phyloP scores from a whole-genome alignment of 2,329 filamentous ascomycete genomes.

The Neoarthrinium moseri region DNA sequence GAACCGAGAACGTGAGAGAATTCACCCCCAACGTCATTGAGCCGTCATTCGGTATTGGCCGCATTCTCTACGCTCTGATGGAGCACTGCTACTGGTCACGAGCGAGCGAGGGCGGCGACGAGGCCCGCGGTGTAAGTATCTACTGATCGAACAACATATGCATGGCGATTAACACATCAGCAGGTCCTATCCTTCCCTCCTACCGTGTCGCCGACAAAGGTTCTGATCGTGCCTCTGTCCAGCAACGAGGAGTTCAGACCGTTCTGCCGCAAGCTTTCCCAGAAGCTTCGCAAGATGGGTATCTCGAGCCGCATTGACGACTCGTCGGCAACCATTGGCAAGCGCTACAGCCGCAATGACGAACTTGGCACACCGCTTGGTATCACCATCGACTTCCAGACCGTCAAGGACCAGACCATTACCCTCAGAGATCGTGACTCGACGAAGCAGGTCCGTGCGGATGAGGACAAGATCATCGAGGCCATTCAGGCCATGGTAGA shows the following conservation, averaged over 20 bases:
- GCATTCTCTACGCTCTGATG: constrained; percentile 88
- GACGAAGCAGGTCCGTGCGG: constrained; percentile 85
- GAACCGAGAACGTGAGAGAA: constrained; percentile 80
- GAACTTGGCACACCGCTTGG: constrained; percentile 93
- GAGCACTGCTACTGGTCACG: constrained; percentile 97
- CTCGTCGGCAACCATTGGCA: constrained; percentile 88
- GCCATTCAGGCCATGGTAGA: constrained; percentile 57
- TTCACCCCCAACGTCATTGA: constrained; percentile 97
- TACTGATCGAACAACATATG: constrained; percentile 3
- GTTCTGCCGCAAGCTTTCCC: constrained; percentile 69
- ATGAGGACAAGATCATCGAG: constrained; percentile 74
- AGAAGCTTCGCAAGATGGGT: constrained; percentile 72
- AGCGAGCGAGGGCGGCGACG: constrained; percentile 66
- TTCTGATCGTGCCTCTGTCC: constrained; percentile 87
- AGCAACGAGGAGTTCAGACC: constrained; percentile 78
- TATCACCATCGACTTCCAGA: constrained; percentile 95
- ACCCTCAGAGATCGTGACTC: constrained; percentile 90
- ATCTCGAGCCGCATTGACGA: constrained; percentile 87
- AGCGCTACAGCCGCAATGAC: constrained; percentile 92
- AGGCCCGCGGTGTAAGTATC: constrained; percentile 77
- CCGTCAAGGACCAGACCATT: constrained; percentile 79
- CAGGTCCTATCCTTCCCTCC: constrained; percentile 71
- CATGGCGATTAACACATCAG: constrained; percentile 7
- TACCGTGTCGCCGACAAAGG: constrained; percentile 88
- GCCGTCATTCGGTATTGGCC: constrained; percentile 94